These are phyloP conservation scores for Torulaspora microellipsoides DNA, from an alignment of 805 yeast species.

Conservation along the genomic window DNA sequence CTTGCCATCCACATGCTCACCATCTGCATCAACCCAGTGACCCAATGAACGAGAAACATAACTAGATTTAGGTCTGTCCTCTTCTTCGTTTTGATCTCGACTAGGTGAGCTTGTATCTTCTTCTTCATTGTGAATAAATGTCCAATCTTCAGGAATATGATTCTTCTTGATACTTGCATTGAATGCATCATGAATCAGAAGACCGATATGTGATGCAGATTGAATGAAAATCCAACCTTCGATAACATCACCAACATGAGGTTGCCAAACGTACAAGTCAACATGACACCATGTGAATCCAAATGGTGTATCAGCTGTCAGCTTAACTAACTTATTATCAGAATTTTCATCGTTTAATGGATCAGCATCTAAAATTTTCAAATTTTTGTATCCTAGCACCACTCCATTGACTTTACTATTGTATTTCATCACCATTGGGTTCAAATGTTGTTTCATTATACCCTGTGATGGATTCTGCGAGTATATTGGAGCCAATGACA, in stretches of 20 bases:
- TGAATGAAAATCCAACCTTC: constrained; percentile 91
- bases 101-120: constrained; percentile 36
- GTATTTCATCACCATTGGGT: constrained; percentile 83
- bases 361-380: constrained; percentile 46
- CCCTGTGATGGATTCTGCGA: constrained; percentile 69
- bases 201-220: constrained; percentile 90
- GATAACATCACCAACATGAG: constrained; percentile 76
- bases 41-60: constrained; percentile 56
- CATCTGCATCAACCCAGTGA: constrained; percentile 79
- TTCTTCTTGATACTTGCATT: constrained; percentile 86
- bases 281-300: constrained; percentile 82
- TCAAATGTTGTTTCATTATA: constrained; percentile 80
- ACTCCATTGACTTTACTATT: constrained; percentile 72
- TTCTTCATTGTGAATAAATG: constrained; percentile 71
- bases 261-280: constrained; percentile 84
- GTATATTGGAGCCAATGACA: constrained; percentile 85
- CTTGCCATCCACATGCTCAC: constrained; percentile 75
- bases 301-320: constrained; percentile 80
- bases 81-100: constrained; percentile 12
- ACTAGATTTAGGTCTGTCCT: constrained; percentile 19
- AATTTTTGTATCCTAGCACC: constrained; percentile 70
- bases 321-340: constrained; percentile 50
- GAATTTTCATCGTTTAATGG: constrained; percentile 39
- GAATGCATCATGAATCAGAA: constrained; percentile 86
- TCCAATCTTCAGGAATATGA: constrained; percentile 84